Base-by-base conservation (phyloP, 2,329 filamentous ascomycete species). In the Botryotinia globosa region DNA sequence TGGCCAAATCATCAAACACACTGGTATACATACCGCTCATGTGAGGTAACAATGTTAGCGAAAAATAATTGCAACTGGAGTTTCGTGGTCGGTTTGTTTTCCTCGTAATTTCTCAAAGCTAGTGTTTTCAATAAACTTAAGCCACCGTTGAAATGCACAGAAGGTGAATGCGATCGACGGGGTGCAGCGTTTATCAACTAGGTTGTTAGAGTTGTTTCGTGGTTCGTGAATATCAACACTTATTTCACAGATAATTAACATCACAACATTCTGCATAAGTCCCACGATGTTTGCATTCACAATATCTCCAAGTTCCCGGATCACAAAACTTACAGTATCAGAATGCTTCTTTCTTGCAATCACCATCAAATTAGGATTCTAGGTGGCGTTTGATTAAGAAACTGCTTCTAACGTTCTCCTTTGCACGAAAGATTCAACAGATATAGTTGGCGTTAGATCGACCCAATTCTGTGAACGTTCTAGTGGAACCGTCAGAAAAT, bases 231-330 rank as follows among this genome's bases (percentile, higher is more conserved):
- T 12, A 37, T 20, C 22, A 2, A 61, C 14, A 56, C 74, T 75
- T 69, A 78, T 77, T 78, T 88, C 86, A 74, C 86, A 88, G 8
- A 85, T 84, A 63, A 85, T 84, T 12, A 88, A 81, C 45, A 88
- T 84, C 65, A 88, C 81, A 16, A 87, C 83, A 1, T 84, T 83
- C 18, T 88, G 84, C 82, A 88, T 86, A 1, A 85, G 86, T 62
- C 82, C 84, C 74, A 87, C 85, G 72, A 86, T 84, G 73, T 84
- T 79, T 5, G 83, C 83, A 73, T 84, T 83, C 20, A 74, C 74
- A 0, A 83, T 82, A 72, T 85, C 80, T 39, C 81, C 79, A 25
- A 88, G 81, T 1, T 85, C 84, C 32, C 80, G 78, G 63, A 85
- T 86, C 16, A 84, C 85, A 69, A 86, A 76, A n/a, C 81, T 80